Evolutionary conservation across 2,329 filamentous ascomycete species (phyloP).

Genomic region (Pestalotiopsis sp.): DNA sequence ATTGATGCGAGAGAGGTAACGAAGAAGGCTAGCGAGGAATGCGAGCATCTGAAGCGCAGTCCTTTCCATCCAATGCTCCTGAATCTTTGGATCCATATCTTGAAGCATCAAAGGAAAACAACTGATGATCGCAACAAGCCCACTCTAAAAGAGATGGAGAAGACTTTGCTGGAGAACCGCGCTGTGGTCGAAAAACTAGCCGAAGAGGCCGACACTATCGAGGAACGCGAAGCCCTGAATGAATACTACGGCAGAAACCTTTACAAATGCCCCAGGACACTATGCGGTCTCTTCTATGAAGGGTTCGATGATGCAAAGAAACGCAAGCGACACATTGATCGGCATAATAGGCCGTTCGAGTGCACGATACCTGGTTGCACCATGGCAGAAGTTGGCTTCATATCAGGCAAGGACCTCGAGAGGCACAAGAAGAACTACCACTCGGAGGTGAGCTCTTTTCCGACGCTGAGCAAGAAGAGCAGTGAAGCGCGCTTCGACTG

Average conservation of each 20-base stretch:
- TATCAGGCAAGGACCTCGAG: conserved; percentile 8
- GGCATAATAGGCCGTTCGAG: not conserved
- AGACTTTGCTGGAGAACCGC: conserved; percentile 28
- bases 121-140: conserved; percentile 28
- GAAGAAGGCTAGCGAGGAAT: conserved; percentile 14
- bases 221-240: not conserved
- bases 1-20: not conserved
- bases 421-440: conserved; percentile 12
- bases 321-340: conserved; percentile 6
- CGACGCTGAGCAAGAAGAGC: conserved; percentile 7
- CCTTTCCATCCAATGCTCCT: conserved; percentile 26
- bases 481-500: conserved; percentile 3
- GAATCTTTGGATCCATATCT: conserved; percentile 30
- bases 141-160: conserved; percentile 28
- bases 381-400: conserved; percentile 4
- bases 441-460: not conserved
- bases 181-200: conserved; percentile 3
- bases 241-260: conserved; percentile 6
- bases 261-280: conserved; percentile 8
- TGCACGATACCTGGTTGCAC: conserved; percentile 4
- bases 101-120: conserved; percentile 21
- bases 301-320: not conserved
- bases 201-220: not conserved
- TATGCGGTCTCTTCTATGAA: conserved; percentile 10
- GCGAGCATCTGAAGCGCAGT: conserved; percentile 17